These are phyloP conservation scores for Anthracocystis setariae DNA, from an alignment of 1,284 basidiomycete species.

Conservation along the genomic window DNA sequence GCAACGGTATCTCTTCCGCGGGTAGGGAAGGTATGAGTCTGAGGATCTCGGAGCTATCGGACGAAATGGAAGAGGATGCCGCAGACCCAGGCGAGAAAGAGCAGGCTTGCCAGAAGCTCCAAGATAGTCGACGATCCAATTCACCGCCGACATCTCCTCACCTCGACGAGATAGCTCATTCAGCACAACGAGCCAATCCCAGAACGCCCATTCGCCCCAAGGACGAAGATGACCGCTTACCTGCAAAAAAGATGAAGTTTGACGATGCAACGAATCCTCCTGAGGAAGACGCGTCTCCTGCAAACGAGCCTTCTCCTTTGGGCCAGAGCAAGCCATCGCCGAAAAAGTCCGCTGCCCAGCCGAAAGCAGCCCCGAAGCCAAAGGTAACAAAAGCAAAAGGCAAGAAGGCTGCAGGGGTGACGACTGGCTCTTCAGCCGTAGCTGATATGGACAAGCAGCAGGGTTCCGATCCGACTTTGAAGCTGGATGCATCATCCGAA, in stretches of 20 bases:
- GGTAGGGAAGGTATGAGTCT: slow-evolving; percentile 1
- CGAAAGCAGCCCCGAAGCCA: slow-evolving; percentile 10
- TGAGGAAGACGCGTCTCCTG: not conserved
- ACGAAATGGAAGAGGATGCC: not conserved
- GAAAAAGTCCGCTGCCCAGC: slow-evolving; percentile 6
- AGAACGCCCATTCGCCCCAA: slow-evolving; percentile 1
- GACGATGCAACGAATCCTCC: not conserved
- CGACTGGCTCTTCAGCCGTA: not conserved
- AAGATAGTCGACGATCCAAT: too few species aligned
- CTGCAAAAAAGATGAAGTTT: slow-evolving; percentile 15
- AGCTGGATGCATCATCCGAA: not conserved
- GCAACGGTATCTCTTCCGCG: not conserved
- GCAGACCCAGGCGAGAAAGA: not conserved
- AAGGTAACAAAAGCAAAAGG: slow-evolving; percentile 11
- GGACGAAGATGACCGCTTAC: slow-evolving; percentile 1
- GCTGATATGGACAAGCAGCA: not conserved
- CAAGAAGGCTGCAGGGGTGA: slow-evolving; percentile 2
- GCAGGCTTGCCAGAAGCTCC: not conserved
- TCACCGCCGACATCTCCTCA: too few species aligned
- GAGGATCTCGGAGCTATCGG: slow-evolving; percentile 3
- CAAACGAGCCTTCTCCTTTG: not conserved
- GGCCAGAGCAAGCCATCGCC: slow-evolving; percentile 3
- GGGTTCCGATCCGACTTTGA: not conserved
- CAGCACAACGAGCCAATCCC: not conserved
- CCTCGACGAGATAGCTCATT: too few species aligned